Conservation (phyloP, 805 yeast genomes). For the Huiozyma sinensis region DNA sequence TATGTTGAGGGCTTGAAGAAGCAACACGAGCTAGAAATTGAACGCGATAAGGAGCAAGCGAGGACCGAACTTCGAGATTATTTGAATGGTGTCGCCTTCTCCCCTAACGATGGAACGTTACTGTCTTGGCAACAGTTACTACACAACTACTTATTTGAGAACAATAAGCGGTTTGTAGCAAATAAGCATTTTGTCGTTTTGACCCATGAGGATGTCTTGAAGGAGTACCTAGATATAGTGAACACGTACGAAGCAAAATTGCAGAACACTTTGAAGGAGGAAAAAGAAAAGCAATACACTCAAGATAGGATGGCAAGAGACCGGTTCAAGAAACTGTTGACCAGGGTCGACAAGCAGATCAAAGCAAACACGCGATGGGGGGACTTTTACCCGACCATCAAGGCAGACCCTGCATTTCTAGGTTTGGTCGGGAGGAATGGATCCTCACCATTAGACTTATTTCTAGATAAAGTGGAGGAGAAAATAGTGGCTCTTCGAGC, state of each 20-base stretch:
- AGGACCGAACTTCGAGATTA: conserved; percentile 42
- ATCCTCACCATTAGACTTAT: conserved; percentile 65
- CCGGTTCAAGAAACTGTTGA: conserved; percentile 40
- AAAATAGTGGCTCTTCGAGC: conserved; percentile 45
- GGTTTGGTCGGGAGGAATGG: conserved; percentile 66
- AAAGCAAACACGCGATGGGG: conserved; percentile 46
- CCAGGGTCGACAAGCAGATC: conserved; percentile 1
- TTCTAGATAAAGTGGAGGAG: conserved; percentile 62
- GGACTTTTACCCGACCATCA: conserved; percentile 40
- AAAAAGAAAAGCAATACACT: conserved; percentile 36
- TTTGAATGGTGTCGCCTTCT: conserved; percentile 21
- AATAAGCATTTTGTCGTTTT: conserved; percentile 45
- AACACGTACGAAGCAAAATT: conserved; percentile 17
- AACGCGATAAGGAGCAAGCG: conserved; percentile 36
- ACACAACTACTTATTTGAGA: conserved; percentile 24
- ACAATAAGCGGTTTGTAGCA: conserved; percentile 45
- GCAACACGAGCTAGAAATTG: conserved; percentile 17
- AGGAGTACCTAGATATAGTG: conserved; percentile 29
- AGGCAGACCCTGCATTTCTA: conserved; percentile 46
- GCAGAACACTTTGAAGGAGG: conserved; percentile 10
- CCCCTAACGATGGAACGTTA: conserved; percentile 3
- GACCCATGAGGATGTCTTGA: conserved; percentile 49
- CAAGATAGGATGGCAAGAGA: conserved; percentile 59
- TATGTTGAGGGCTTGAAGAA: conserved; percentile 34
- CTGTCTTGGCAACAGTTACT: conserved; percentile 19